phyloP scores from a whole-genome alignment of 2,329 filamentous ascomycete genomes.

The Cadophora sp. region DNA sequence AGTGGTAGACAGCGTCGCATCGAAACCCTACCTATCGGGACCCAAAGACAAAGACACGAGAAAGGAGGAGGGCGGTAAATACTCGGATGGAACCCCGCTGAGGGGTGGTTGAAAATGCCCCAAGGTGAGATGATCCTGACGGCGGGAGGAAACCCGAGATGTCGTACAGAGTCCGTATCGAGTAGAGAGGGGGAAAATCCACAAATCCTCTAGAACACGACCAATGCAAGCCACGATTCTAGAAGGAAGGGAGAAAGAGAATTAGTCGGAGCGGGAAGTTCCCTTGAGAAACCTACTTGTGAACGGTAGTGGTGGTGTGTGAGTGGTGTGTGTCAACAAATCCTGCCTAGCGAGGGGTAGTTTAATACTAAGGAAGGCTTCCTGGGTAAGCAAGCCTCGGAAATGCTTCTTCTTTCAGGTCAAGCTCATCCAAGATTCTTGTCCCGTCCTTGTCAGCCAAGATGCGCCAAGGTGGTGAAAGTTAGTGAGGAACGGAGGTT shows the following conservation, averaged over 20 bases:
- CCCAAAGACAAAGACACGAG: too few relatives aligned
- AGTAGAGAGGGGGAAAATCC: background rate
- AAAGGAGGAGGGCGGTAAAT: background rate
- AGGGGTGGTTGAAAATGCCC: background rate
- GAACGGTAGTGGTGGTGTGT: too few relatives aligned
- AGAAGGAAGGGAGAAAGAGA: background rate
- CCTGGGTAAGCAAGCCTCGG: background rate
- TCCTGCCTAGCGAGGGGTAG: background rate
- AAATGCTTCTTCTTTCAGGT: slow-evolving; percentile 3
- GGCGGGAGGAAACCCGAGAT: background rate
- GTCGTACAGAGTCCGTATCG: background rate
- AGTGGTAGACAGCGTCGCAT: background rate
- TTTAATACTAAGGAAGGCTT: too few relatives aligned
- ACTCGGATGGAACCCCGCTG: slow-evolving; percentile 3
- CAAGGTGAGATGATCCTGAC: background rate
- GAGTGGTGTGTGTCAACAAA: too few relatives aligned
- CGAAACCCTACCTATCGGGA: background rate
- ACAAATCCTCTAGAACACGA: background rate
- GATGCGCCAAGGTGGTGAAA: background rate
- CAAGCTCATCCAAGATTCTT: slow-evolving; percentile 4
- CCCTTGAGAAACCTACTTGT: background rate
- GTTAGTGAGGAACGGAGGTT: background rate
- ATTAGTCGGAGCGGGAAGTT: slow-evolving; percentile 1
- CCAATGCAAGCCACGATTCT: background rate
- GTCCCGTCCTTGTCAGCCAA: slow-evolving; percentile 6